Base-by-base conservation (phyloP, 805 yeast genomes). In the Isabelozyma heimii region DNA sequence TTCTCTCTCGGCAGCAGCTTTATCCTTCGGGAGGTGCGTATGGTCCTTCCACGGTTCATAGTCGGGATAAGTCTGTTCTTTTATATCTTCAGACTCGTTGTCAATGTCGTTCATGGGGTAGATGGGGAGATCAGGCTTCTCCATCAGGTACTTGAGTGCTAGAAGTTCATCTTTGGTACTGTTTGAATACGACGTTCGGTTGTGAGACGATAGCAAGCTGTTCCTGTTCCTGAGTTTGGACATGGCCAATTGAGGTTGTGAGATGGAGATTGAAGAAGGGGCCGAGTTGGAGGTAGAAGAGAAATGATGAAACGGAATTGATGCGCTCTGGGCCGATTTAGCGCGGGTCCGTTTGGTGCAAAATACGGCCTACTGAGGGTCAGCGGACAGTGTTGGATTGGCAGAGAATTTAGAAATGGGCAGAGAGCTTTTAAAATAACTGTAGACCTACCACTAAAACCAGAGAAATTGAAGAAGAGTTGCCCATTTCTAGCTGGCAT, bases 1-100 rank as follows among this genome's bases (percentile, higher is more conserved):
- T 4, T 67, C 72, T 54, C 81, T 83, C 50, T 85, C 90, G 9
- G 70, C 72, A 8, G 72, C 53, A 8, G 55, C 42, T 26, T 57
- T 44, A 8, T 51, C 59, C 12, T 60, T 59, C 2, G 63, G 55
- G 38, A 67, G 51, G 27, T 59, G 57, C n/a, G 62, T 59, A 5
- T 77, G 74, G 56, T 84, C 89, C 38, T 70, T 69, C 94, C 95
- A 89, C 0, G 90, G 85, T 38, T 65, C 67, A 60, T 81, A 87
- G 62, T 88, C 96, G 0, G 96, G 96, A 56, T 78, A 87, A 7
- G 67, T 66, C 7, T 46, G 26, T 8, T 37, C 26, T 38, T 38
- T 27, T 5, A 44, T 13, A 38, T 38, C 16, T 24, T 38, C 45
- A 14, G 42, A 10, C 6, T 46, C 43, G 35, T 26, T 37, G 5